phyloP scores from a whole-genome alignment of 257 asterid genomes.

The Solanum appendiculatum region DNA sequence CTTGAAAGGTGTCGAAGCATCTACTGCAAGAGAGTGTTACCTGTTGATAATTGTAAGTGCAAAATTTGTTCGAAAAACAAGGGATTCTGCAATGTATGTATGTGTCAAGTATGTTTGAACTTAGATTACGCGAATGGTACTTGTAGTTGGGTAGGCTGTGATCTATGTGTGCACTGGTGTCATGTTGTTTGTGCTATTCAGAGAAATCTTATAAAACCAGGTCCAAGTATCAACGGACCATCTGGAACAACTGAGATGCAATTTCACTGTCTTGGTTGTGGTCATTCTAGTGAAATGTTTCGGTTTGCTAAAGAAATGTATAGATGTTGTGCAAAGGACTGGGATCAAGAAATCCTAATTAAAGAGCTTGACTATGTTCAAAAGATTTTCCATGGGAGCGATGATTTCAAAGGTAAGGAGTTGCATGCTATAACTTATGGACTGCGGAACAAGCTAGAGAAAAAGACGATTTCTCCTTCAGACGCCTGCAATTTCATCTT shows the following conservation, averaged over 20 bases:
- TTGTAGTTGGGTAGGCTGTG: conserved; percentile 98
- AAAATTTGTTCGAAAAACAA: conserved; percentile 54
- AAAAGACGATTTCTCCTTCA: conserved; percentile 51
- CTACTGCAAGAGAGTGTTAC: conserved; percentile 58
- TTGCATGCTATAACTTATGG: conserved; percentile 62
- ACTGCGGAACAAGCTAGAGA: conserved; percentile 51
- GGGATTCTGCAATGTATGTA: conserved; percentile 91
- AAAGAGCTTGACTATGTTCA: conserved; percentile 86
- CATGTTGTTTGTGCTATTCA: conserved; percentile 10
- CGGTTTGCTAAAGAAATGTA: conserved; percentile 89
- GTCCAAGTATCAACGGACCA: conserved; percentile 35
- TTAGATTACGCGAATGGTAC: conserved; percentile 79
- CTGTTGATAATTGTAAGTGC: conserved; percentile 89
- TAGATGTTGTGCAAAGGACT: conserved; percentile 59
- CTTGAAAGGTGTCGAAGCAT: conserved; percentile 74
- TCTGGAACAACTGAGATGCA: conserved; percentile 76
- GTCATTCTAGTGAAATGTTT: conserved; percentile 87
- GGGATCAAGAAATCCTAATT: conserved; percentile 53
- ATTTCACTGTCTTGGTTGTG: conserved; percentile 79
- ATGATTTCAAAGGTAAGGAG: conserved; percentile 77
- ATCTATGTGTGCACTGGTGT: conserved; percentile 75
- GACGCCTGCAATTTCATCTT: conserved; percentile 66
- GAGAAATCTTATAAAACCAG: not conserved
- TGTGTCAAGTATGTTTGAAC: conserved; percentile 88
- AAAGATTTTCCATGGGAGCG: conserved; percentile 56